A percentile compares a stretch with the other conserved stretches of the same genome.
Conservation (phyloP, 2,329 filamentous ascomycete genomes). For the Colletotrichum aenigma region DNA sequence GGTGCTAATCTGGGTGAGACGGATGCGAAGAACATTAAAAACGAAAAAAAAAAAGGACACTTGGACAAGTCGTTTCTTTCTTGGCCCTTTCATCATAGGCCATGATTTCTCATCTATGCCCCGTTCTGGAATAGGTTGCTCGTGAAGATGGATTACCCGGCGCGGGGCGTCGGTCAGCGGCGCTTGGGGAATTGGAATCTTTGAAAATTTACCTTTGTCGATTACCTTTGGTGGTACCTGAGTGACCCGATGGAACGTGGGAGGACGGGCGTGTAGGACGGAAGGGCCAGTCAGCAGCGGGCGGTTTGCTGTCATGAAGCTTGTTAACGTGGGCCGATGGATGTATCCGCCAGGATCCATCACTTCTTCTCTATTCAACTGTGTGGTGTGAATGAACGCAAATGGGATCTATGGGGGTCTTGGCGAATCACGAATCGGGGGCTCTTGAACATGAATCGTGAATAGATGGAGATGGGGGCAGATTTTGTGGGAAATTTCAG, state of each 20-base stretch:
- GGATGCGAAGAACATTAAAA: neutral
- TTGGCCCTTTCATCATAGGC: neutral
- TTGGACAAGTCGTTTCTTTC: neutral
- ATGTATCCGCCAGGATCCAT: neutral
- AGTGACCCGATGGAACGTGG: neutral
- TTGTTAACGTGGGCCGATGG: neutral
- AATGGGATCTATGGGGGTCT: neutral
- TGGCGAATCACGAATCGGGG: neutral
- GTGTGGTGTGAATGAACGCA: neutral
- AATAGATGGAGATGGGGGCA: neutral
- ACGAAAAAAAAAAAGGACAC: neutral
- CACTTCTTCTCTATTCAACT: neutral
- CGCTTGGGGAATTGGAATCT: neutral
- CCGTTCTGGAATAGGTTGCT: neutral
- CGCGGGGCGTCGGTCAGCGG: neutral
- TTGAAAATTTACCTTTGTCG: neutral
- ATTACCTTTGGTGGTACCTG: neutral
- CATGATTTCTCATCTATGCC: neutral
- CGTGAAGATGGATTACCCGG: neutral
- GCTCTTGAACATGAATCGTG: neutral
- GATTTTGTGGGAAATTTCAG: neutral
- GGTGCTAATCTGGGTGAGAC: neutral
- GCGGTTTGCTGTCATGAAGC: neutral
- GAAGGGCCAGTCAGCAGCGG: neutral
- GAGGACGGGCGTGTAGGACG: neutral